A percentile compares a stretch with the other conserved stretches of the same genome.
These are phyloP conservation scores for Aegilops speltoides DNA, from an alignment of 176 grass and related monocot genomes.

Conservation along the genomic window DNA sequence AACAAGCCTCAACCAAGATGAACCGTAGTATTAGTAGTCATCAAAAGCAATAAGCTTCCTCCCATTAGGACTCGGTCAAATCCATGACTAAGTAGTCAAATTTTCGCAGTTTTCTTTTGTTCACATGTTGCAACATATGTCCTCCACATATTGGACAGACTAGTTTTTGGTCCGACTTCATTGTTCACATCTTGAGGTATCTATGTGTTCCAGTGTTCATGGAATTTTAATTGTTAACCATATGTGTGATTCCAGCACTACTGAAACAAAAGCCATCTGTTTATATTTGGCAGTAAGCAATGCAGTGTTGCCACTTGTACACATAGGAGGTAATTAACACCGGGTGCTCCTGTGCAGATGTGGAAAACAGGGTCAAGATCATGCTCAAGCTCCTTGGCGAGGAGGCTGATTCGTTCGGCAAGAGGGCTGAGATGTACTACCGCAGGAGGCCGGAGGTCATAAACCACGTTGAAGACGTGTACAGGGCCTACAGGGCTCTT, in stretches of 20 bases:
- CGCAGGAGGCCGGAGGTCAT: slow-evolving; percentile 62
- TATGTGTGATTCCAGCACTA: background rate
- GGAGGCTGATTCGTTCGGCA: slow-evolving; percentile 79
- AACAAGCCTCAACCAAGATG: background rate
- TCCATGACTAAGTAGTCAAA: background rate
- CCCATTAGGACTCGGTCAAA: background rate
- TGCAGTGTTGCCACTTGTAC: background rate
- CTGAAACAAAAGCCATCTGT: background rate
- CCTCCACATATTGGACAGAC: too few relatives aligned
- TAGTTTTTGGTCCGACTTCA: background rate
- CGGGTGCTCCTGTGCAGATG: slow-evolving; percentile 47
- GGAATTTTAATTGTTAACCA: background rate
- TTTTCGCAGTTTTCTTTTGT: too few relatives aligned
- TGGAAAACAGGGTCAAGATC: slow-evolving; percentile 68
- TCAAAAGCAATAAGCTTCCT: background rate
- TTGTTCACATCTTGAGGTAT: background rate
- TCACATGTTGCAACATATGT: too few relatives aligned
- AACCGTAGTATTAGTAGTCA: background rate
- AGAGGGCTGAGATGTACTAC: slow-evolving; percentile 82
- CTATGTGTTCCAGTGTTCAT: background rate
- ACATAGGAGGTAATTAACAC: background rate
- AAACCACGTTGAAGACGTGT: slow-evolving; percentile 67
- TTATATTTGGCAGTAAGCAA: background rate
- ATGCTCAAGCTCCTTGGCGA: slow-evolving; percentile 87
- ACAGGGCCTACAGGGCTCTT: slow-evolving; percentile 81